Conservation (phyloP, 2,329 filamentous ascomycete genomes). For the Dactylellina parvicollis region DNA sequence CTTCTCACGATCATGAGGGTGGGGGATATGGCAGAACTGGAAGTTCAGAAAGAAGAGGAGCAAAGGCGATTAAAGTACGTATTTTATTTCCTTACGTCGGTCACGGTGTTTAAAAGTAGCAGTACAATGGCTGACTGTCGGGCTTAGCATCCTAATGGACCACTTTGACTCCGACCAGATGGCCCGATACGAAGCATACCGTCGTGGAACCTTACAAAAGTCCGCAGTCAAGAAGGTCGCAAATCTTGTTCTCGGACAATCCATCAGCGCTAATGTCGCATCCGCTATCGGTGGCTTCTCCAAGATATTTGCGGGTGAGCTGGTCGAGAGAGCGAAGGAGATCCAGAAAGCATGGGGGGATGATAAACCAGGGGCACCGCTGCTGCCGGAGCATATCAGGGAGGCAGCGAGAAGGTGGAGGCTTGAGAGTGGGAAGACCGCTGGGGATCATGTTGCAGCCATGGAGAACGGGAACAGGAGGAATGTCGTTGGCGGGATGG, state of each 20-base stretch:
- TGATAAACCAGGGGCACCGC: constrained; percentile 56
- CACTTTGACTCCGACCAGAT: constrained; percentile 64
- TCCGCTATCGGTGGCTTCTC: constrained; percentile 73
- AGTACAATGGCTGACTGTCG: constrained; percentile 6
- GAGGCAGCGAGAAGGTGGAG: constrained; percentile 57
- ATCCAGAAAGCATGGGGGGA: constrained; percentile 68
- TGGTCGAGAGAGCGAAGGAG: constrained; percentile 72
- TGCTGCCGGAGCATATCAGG: constrained; percentile 57
- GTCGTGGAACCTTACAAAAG: constrained; percentile 66
- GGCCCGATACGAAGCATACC: constrained; percentile 65
- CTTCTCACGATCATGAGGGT: constrained; percentile 64
- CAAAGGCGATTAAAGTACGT: constrained; percentile 64
- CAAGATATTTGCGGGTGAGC: constrained; percentile 73
- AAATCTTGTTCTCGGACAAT: constrained; percentile 74
- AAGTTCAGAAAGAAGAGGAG: constrained; percentile 74
- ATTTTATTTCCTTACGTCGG: neutral
- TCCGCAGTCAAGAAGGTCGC: constrained; percentile 68
- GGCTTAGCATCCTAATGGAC: constrained; percentile 56
- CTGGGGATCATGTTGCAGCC: constrained; percentile 55
- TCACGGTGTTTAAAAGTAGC: neutral
- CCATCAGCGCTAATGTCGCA: constrained; percentile 72
- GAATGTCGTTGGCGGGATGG: constrained; percentile 50
- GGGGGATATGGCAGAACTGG: constrained; percentile 70
- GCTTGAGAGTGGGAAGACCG: constrained; percentile 56
- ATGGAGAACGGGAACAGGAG: constrained; percentile 50